Percentiles rank a stretch among this genome's conserved stretches.
Evolutionary conservation across 768 basidiomycete species (phyloP).

Genomic region (Hortiboletus flavorubellus): DNA sequence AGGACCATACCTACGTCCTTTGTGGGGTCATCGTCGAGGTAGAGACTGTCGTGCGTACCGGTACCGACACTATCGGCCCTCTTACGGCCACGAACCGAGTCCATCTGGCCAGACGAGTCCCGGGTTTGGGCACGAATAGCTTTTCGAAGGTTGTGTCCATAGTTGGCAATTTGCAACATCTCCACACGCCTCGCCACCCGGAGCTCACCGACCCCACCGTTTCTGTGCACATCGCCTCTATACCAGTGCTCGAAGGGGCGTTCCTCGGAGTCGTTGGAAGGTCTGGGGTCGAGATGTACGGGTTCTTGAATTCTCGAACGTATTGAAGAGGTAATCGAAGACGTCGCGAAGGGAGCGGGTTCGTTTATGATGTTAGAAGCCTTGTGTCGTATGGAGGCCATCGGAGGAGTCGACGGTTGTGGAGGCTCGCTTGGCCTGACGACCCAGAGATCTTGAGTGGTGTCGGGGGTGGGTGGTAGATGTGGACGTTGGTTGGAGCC

Average conservation of each 20-base stretch:
- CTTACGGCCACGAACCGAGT: constrained; percentile 40
- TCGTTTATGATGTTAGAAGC: constrained; percentile 58
- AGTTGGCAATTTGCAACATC: constrained; percentile 87
- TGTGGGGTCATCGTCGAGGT: constrained; percentile 59
- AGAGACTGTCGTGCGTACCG: constrained; percentile 58
- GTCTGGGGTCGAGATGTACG: constrained; percentile 37
- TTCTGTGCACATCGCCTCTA: constrained; percentile 79
- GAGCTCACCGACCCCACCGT: constrained; percentile 86
- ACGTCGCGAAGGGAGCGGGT: constrained; percentile 54
- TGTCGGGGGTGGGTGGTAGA: constrained; percentile 28
- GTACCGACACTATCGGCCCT: constrained; percentile 66
- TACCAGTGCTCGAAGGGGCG: constrained; percentile 89
- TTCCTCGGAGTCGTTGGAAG: constrained; percentile 75
- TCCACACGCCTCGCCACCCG: constrained; percentile 71
- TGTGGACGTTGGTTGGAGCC: constrained; percentile 24
- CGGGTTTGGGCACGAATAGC: constrained; percentile 24
- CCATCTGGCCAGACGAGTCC: constrained; percentile 22
- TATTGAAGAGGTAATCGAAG: constrained; percentile 44
- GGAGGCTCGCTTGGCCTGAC: constrained; percentile 29
- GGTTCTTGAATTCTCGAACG: constrained; percentile 35
- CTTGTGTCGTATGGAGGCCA: constrained; percentile 36
- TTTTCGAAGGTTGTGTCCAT: constrained; percentile 59
- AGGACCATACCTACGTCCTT: constrained; percentile 52
- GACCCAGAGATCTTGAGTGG: constrained; percentile 30
- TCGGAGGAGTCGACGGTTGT: constrained; percentile 31